phyloP scores from a whole-genome alignment of 179 eudicot species.

The Gypsophila paniculata region DNA sequence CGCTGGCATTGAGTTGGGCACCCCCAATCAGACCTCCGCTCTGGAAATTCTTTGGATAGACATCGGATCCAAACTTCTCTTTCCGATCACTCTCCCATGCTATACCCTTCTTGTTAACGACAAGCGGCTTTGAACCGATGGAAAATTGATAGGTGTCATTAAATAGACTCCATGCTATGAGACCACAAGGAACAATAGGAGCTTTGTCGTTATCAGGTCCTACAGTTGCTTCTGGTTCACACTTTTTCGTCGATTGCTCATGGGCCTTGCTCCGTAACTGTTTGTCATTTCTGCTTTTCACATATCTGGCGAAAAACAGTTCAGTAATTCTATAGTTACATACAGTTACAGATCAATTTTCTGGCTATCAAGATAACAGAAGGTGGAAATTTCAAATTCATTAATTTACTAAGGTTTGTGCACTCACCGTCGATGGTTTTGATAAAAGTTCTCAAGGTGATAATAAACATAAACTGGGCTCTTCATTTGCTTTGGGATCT shows the following conservation, averaged over 20 bases:
- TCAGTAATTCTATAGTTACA: neutral
- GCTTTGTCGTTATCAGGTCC: constrained; percentile 26
- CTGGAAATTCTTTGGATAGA: constrained; percentile 75
- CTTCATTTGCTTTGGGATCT: constrained; percentile 49
- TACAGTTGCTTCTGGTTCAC: constrained; percentile 54
- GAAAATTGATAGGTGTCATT: constrained; percentile 76
- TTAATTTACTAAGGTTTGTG: neutral
- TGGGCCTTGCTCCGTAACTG: constrained; percentile 43
- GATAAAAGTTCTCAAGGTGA: constrained; percentile 87
- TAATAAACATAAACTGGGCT: constrained; percentile 39
- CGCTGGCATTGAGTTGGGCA: constrained; percentile 40
- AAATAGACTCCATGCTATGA: constrained; percentile 94
- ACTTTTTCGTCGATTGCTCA: constrained; percentile 31
- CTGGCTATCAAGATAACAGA: neutral
- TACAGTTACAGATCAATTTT: neutral
- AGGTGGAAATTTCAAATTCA: neutral
- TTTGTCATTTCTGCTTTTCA: constrained; percentile 76
- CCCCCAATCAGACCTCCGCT: constrained; percentile 58
- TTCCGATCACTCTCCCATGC: constrained; percentile 89
- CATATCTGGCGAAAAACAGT: constrained; percentile 46
- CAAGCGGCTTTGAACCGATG: constrained; percentile 35
- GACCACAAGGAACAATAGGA: constrained; percentile 87
- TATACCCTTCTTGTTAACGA: constrained; percentile 60
- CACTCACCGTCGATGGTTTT: constrained; percentile 87
- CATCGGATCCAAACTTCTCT: constrained; percentile 71